Base-by-base conservation (phyloP, 257 asterid genomes). In the Fraxinus cuspidata region DNA sequence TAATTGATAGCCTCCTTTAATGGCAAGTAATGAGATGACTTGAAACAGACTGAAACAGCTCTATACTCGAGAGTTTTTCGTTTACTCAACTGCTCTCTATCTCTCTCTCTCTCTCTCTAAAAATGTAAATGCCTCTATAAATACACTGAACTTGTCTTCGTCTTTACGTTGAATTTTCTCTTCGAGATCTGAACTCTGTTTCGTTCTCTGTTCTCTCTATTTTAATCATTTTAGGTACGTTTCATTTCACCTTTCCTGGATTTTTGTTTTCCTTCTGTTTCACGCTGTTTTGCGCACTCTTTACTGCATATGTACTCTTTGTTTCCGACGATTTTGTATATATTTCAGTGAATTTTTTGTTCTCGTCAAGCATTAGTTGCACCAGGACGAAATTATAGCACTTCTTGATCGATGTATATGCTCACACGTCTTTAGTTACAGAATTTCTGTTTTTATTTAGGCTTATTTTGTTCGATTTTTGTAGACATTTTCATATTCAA, bases 181-280 rank as follows among this genome's bases (percentile, higher is more conserved):
- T 42, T 79, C 77, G 83, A 85, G 89, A 90, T 90, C 94, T 81
- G 89, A 80, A 83, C 69, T 82, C 38, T 74, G 40, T 77, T 63
- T 7, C 86, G 83, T 19, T 44, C 38, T 82, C 82, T 21, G 79
- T 73, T 80, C 63, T 53, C 42, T 72, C 68, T 56, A 81, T 13
- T 64, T 18, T n/a, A 13, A 69, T 79, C 69, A 16, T 37, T 74
- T 77, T 77, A 51, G 84, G 87, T 85, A 34, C 42, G 74, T 51
- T 70, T 80, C 3, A 29, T 25, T 64, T 12, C 74, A 56, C 7
- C 27, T 49, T 42, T 74, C 2, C 56, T 4, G 4, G 40, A 56
- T 71, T 28, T 29, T 23, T 73, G 80, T 64, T 79, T 72, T 64
- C 71, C 25, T 13, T 64, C 72, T 29, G 51, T 73, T 70, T n/a